Base-by-base conservation (phyloP, 768 basidiomycete genomes). In the Dendrothele bispora region DNA sequence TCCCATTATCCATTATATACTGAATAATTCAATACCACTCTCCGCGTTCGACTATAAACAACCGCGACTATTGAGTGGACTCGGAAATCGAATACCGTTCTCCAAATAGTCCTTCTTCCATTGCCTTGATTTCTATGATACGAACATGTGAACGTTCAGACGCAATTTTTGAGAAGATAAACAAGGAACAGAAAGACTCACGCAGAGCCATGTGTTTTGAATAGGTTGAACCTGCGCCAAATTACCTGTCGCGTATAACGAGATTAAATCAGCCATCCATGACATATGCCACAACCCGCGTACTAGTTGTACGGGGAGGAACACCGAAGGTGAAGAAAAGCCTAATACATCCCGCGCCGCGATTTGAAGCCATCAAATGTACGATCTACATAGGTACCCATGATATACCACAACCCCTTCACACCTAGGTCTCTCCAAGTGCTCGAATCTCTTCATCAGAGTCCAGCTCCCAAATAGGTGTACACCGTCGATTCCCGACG, bases 121-220 rank as follows among this genome's bases (percentile, higher is more conserved):
- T 75, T 0, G 84, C 85, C 59, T 85, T 86, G 59, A 88, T 86
- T 65, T 87, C 85, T 86, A 59, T 39, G 4, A 4, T 38, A n/a
- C 8, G 40, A 38, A 26, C 39, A 43, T 5, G 34, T 26, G 15
- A 36, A 14, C 6, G 17, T 8, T 11, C 5, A 21, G 25, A 8
- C 12, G 2, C n/a, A n/a, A n/a, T n/a, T n/a, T n/a, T n/a, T n/a
- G n/a, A n/a, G n/a, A n/a, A n/a, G 24, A 11, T 27, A 29, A 25
- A 24, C 44, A 30, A n/a, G 18, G 35, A 20, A 52, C 7, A 20
- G 40, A 18, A 25, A 4, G 7, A 77, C 84, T 63, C 54, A 88
- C 85, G 84, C 29, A 88, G 68, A 0, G 85, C 84, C 15, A 86
- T 42, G 55, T 82, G 82, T 48, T 78, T 84, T 5, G 86, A 86